Conservation (phyloP, 331 rosid genomes). For the Cydonia oblonga region DNA sequence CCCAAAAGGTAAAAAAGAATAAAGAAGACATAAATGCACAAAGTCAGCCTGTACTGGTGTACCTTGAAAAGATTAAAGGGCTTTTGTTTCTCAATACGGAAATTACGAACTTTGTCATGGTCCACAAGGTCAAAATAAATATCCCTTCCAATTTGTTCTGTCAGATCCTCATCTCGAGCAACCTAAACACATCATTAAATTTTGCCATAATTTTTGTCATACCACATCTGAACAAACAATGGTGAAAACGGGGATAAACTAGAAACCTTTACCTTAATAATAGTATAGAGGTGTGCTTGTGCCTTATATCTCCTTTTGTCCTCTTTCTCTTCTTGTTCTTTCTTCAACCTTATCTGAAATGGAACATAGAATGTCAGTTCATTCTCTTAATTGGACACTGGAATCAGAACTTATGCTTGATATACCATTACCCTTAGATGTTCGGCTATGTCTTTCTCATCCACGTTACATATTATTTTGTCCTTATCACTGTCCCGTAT, state of each 20-base stretch:
- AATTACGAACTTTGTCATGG: constrained; percentile 74
- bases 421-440: constrained; percentile 42
- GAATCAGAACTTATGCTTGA: background rate
- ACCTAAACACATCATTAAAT: constrained; percentile 36
- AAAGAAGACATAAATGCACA: background rate
- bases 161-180: constrained; percentile 72
- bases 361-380: background rate
- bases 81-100: constrained; percentile 52
- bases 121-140: constrained; percentile 81
- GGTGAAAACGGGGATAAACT: background rate
- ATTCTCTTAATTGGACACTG: background rate
- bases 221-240: background rate
- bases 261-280: constrained; percentile 35
- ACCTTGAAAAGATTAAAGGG: constrained; percentile 66
- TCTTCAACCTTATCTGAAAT: constrained; percentile 61
- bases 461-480: constrained; percentile 91
- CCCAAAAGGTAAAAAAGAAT: background rate
- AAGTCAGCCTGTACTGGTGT: background rate
- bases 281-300: constrained; percentile 66
- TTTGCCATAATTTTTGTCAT: background rate
- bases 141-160: constrained; percentile 60
- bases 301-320: constrained; percentile 61
- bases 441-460: constrained; percentile 87
- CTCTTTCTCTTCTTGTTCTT: constrained; percentile 72
- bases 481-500: constrained; percentile 98